Evolutionary conservation across 805 yeast genomes (phyloP).

Genomic region (Lipomyces kockii): DNA sequence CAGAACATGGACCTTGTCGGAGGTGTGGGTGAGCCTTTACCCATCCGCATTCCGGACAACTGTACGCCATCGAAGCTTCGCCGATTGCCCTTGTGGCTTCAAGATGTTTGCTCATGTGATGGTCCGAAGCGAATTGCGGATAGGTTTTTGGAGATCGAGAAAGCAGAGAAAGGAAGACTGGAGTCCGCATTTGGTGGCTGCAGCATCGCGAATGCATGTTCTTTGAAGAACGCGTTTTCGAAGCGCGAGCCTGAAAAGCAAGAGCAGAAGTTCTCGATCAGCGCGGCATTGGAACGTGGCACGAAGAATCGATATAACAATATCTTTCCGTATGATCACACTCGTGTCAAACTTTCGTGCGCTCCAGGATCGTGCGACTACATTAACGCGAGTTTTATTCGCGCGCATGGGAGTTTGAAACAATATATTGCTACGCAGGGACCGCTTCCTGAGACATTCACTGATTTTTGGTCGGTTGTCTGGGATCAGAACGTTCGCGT

Average conservation of each 20-base stretch:
- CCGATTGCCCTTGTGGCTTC: slow-evolving; percentile 62
- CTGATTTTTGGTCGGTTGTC: slow-evolving; percentile 84
- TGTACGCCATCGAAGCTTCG: slow-evolving; percentile 27
- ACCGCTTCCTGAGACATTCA: slow-evolving; percentile 76
- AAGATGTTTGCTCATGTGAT: slow-evolving; percentile 44
- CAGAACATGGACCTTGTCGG: slow-evolving; percentile 40
- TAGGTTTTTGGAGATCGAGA: slow-evolving; percentile 69
- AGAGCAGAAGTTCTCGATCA: slow-evolving; percentile 13
- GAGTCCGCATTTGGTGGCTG: slow-evolving; percentile 49
- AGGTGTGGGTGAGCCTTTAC: slow-evolving; percentile 41
- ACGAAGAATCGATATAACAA: slow-evolving; percentile 85
- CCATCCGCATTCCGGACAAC: slow-evolving; percentile 38
- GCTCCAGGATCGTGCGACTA: slow-evolving; percentile 54
- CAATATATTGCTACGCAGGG: slow-evolving; percentile 92
- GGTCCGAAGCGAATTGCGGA: slow-evolving; percentile 53
- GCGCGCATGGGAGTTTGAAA: slow-evolving; percentile 45
- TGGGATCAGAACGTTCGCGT: slow-evolving; percentile 68
- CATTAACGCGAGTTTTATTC: slow-evolving; percentile 81
- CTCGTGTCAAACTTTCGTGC: slow-evolving; percentile 65
- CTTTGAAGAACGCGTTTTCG: background rate
- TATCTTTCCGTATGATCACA: slow-evolving; percentile 83
- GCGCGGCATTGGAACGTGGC: slow-evolving; percentile 79
- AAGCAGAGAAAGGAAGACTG: slow-evolving; percentile 69
- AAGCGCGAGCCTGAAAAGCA: background rate
- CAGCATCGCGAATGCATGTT: slow-evolving; percentile 4